A percentile compares a stretch with the other conserved stretches of the same genome.
phyloP scores from a whole-genome alignment of 768 basidiomycete species.

The Auricularia heimuer region DNA sequence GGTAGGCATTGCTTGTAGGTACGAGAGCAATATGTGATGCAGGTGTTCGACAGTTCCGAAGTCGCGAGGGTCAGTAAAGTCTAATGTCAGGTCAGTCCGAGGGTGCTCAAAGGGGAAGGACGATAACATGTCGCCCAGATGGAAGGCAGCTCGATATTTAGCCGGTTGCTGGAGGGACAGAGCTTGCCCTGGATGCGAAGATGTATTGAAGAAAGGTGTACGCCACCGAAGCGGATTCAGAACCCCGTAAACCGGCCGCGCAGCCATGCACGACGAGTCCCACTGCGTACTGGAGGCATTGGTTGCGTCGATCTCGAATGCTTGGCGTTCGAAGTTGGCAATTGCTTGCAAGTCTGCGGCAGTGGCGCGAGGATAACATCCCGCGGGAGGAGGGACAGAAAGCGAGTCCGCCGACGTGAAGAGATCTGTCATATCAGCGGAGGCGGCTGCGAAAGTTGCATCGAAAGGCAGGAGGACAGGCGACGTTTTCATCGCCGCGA shows the following conservation, averaged over 20 bases:
- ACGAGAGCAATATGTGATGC: slow-evolving; percentile 49
- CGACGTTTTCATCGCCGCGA: slow-evolving; percentile 34
- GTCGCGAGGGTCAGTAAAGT: slow-evolving; percentile 35
- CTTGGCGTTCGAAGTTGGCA: slow-evolving; percentile 37
- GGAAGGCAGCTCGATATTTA: slow-evolving; percentile 40
- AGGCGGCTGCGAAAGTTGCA: slow-evolving; percentile 27
- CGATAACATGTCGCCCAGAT: slow-evolving; percentile 41
- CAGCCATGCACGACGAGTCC: slow-evolving; percentile 41
- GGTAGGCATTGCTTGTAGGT: slow-evolving; percentile 41
- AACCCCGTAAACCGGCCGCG: slow-evolving; percentile 54
- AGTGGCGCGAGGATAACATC: slow-evolving; percentile 49
- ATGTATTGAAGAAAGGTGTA: slow-evolving; percentile 43
- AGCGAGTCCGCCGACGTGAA: slow-evolving; percentile 31
- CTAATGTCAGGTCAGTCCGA: slow-evolving; percentile 19
- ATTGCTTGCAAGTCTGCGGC: slow-evolving; percentile 31
- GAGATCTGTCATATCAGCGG: slow-evolving; percentile 26
- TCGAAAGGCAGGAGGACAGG: slow-evolving; percentile 52
- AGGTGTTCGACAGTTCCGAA: slow-evolving; percentile 47
- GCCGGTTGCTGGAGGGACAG: slow-evolving; percentile 42
- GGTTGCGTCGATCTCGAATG: slow-evolving; percentile 38
- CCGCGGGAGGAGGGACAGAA: slow-evolving; percentile 48
- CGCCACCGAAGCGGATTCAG: slow-evolving; percentile 48
- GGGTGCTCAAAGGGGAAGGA: slow-evolving; percentile 31
- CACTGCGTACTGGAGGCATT: slow-evolving; percentile 28
- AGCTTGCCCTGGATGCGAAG: slow-evolving; percentile 17